Conservation (phyloP, 2,329 filamentous ascomycete species). For the Colletotrichum acutatum region DNA sequence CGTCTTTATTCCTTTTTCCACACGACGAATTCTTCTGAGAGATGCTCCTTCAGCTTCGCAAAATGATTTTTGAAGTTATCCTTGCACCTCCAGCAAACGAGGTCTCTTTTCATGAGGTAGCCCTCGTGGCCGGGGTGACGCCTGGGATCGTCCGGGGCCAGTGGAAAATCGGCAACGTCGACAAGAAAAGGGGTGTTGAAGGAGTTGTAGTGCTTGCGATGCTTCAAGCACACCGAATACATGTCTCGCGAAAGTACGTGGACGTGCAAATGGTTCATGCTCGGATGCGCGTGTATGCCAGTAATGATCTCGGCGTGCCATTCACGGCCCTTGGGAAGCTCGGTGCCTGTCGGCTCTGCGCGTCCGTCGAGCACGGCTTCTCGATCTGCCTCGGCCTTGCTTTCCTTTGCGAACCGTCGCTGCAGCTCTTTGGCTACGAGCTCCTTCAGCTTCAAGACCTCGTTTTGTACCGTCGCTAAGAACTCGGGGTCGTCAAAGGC, state of each 20-base stretch:
- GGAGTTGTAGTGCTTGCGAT: constrained; percentile 91
- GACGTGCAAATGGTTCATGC: constrained; percentile 92
- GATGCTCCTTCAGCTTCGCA: constrained; percentile 77
- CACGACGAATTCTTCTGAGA: constrained; percentile 77
- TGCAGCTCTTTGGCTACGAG: constrained; percentile 82
- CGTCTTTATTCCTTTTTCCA: constrained; percentile 75
- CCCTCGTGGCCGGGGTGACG: constrained; percentile 64
- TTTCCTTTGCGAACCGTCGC: constrained; percentile 72
- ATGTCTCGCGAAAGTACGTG: constrained; percentile 88
- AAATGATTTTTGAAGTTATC: constrained; percentile 80
- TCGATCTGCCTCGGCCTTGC: constrained; percentile 70
- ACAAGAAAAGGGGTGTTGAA: constrained; percentile 91
- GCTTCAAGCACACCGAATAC: constrained; percentile 76
- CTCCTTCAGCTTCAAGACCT: constrained; percentile 68
- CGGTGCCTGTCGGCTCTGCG: constrained; percentile 51
- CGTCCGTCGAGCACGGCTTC: constrained; percentile 74
- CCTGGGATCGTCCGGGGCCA: constrained; percentile 72
- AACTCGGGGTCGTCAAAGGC: constrained; percentile 79
- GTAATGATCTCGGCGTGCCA: constrained; percentile 80
- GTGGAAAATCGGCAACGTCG: constrained; percentile 80
- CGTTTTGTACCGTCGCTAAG: constrained; percentile 69
- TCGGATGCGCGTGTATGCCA: constrained; percentile 88
- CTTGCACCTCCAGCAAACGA: constrained; percentile 88
- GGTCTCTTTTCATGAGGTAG: constrained; percentile 69
- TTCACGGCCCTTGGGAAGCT: constrained; percentile 78